A percentile compares a stretch with the other conserved stretches of the same genome.
Conservation (phyloP, 2,329 filamentous ascomycete genomes). For the Penicillium verrucosum region DNA sequence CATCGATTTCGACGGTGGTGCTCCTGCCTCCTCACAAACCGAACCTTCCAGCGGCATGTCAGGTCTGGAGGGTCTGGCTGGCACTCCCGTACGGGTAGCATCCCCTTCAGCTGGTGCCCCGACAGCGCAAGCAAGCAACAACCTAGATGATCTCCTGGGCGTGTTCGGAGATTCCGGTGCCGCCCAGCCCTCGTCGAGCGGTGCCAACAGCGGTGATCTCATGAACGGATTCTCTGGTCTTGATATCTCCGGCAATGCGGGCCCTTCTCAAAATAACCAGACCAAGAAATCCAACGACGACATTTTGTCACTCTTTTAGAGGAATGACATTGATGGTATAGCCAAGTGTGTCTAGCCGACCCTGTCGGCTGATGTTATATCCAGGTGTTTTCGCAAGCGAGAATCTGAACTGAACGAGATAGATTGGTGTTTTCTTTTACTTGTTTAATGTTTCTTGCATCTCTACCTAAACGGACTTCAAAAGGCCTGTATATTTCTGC, state of each 20-base stretch:
- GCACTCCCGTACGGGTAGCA: slow-evolving; percentile 52
- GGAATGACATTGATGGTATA: slow-evolving; percentile 6
- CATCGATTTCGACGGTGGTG: slow-evolving; percentile 91
- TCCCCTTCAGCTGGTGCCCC: slow-evolving; percentile 42
- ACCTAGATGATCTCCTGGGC: slow-evolving; percentile 78
- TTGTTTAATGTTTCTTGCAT: slow-evolving; percentile 23
- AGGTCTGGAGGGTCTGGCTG: slow-evolving; percentile 56
- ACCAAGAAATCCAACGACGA: slow-evolving; percentile 55
- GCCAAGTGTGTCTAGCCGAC: slow-evolving; percentile 1
- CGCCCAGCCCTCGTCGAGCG: slow-evolving; percentile 31
- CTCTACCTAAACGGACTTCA: slow-evolving; percentile 11
- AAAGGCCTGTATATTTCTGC: slow-evolving; percentile 23
- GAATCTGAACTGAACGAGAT: slow-evolving; percentile 24
- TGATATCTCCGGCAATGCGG: slow-evolving; percentile 60
- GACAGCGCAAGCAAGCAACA: slow-evolving; percentile 46
- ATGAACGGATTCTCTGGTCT: slow-evolving; percentile 80
- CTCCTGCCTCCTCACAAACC: slow-evolving; percentile 78
- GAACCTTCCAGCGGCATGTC: slow-evolving; percentile 62
- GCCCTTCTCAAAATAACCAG: slow-evolving; percentile 25
- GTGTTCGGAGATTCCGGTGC: slow-evolving; percentile 57
- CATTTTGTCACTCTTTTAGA: slow-evolving; percentile 54
- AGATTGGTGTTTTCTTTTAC: slow-evolving; percentile 21
- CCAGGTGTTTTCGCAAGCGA: slow-evolving; percentile 25
- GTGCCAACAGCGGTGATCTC: slow-evolving; percentile 53
- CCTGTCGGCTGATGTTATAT: slow-evolving; percentile 16